phyloP scores from a whole-genome alignment of 371 early-diverging fungal genomes.

The Mucor indicus region DNA sequence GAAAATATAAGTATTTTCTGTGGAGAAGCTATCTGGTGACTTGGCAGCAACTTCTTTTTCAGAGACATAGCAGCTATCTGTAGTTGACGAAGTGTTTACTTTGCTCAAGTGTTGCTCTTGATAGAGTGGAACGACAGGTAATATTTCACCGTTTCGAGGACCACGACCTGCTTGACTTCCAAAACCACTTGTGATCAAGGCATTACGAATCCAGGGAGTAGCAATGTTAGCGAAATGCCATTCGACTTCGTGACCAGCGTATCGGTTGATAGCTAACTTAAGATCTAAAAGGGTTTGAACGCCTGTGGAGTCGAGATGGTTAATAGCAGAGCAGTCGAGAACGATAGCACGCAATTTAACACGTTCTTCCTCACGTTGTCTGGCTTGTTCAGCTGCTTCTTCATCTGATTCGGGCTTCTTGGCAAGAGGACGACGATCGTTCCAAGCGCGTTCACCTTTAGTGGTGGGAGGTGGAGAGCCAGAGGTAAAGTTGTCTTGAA shows the following conservation, averaged over 20 bases:
- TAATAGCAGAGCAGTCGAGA: conserved; percentile 58
- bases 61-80: too few species aligned
- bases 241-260: conserved; percentile 19
- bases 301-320: conserved; percentile 46
- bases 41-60: too few species aligned
- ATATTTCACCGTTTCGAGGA: conserved; percentile 15
- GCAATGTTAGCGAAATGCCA: conserved; percentile 24
- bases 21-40: neutral
- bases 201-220: conserved; percentile 15
- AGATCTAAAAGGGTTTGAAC: conserved; percentile 23
- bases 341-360: conserved; percentile 44
- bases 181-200: conserved; percentile 19
- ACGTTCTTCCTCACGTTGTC: neutral
- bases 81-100: too few species aligned
- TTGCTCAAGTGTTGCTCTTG: neutral
- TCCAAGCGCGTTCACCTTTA: conserved; percentile 19
- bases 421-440: conserved; percentile 7
- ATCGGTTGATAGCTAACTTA: conserved; percentile 13
- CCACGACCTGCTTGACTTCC: conserved; percentile 17
- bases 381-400: conserved; percentile 11
- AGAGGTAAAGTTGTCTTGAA: conserved; percentile 18
- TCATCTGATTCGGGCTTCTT: too few species aligned
- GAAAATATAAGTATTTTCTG: too few species aligned
- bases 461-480: conserved; percentile 7
- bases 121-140: conserved; percentile 20